Percentiles rank a stretch among this genome's conserved stretches.
Conservation (phyloP, 1,139 yeast genomes). For the Kurtzmaniella natalensis region DNA sequence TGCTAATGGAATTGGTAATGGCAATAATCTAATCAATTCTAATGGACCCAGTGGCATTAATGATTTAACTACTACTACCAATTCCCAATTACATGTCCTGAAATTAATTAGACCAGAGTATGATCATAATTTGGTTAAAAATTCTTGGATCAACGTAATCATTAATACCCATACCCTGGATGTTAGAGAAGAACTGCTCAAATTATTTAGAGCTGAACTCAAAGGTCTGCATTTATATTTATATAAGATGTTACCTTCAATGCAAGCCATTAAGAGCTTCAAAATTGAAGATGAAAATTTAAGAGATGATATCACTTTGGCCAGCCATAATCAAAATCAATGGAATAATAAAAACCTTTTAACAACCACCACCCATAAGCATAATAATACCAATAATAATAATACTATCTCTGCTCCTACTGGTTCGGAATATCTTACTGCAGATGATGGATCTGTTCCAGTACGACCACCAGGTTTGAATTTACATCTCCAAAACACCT, state of each 20-base stretch:
- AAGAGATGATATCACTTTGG: constrained; percentile 14
- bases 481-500: neutral
- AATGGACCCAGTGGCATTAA: constrained; percentile 5
- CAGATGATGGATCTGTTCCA: too few species aligned
- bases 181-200: constrained; percentile 35
- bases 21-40: neutral
- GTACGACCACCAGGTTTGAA: neutral
- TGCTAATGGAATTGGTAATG: constrained; percentile 1
- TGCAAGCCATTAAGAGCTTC: constrained; percentile 44
- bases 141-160: constrained; percentile 42
- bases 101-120: constrained; percentile 30
- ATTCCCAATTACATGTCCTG: constrained; percentile 4
- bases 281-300: constrained; percentile 6
- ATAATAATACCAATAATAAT: too few species aligned
- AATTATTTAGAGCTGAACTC: constrained; percentile 57
- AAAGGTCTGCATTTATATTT: constrained; percentile 58
- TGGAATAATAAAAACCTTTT: too few species aligned
- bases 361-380: too few species aligned
- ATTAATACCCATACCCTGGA: constrained; percentile 30
- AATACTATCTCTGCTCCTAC: too few species aligned
- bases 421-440: too few species aligned
- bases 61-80: constrained; percentile 11
- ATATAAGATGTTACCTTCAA: constrained; percentile 49
- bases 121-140: constrained; percentile 29
- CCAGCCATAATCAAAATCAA: neutral